A percentile compares a stretch with the other conserved stretches of the same genome.
Conservation (phyloP, 2,329 filamentous ascomycete species). For the Akanthomyces lecanii region DNA sequence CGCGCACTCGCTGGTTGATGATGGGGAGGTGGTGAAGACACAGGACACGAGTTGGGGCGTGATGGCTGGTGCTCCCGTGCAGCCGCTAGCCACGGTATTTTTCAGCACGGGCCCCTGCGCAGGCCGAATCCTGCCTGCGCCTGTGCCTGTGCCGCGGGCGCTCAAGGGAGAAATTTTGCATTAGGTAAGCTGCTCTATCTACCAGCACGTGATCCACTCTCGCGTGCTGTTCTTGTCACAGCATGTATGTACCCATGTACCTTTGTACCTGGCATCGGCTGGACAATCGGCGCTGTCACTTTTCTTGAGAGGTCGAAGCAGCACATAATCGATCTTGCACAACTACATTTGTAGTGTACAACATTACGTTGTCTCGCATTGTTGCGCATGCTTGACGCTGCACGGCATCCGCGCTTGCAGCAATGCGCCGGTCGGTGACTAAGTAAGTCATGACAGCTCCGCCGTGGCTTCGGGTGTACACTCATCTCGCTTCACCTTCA, state of each 20-base stretch:
- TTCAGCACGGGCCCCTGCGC: conserved; percentile 35
- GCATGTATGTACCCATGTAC: background rate
- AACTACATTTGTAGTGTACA: background rate
- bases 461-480: background rate
- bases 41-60: conserved; percentile 46
- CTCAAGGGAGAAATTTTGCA: conserved; percentile 4
- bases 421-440: background rate
- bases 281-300: background rate
- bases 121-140: conserved; percentile 20
- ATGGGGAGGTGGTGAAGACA: conserved; percentile 51
- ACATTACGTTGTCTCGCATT: background rate
- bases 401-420: background rate
- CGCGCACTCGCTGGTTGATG: conserved; percentile 51
- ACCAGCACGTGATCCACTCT: conserved; percentile 7
- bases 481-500: conserved; percentile 29
- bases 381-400: background rate
- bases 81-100: conserved; percentile 37
- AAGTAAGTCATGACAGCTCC: background rate
- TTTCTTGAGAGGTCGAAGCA: background rate
- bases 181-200: conserved; percentile 15
- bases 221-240: background rate
- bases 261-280: background rate
- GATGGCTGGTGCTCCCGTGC: conserved; percentile 43
- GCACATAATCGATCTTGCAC: background rate
- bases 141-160: background rate